A percentile compares a stretch with the other conserved stretches of the same genome.
phyloP scores from a whole-genome alignment of 768 basidiomycete genomes.

The Boletus huronensis region DNA sequence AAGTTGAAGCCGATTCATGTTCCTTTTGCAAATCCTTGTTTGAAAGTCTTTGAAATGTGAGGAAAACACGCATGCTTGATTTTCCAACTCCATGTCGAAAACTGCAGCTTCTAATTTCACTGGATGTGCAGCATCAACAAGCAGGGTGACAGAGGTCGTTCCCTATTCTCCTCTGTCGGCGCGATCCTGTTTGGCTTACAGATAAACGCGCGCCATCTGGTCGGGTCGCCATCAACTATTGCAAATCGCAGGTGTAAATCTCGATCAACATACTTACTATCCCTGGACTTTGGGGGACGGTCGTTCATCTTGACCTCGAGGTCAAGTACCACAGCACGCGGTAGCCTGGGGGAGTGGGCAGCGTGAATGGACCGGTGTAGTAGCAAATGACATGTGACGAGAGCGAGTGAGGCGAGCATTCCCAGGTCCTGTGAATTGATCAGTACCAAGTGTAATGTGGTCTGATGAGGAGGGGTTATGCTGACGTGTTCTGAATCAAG shows the following conservation, averaged over 20 bases:
- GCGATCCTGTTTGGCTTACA: neutral
- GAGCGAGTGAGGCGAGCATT: neutral
- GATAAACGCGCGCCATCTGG: neutral
- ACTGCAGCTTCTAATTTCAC: neutral
- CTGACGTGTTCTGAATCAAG: neutral
- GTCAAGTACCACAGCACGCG: neutral
- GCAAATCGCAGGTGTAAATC: neutral
- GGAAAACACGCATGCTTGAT: neutral
- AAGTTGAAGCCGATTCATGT: neutral
- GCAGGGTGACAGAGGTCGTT: neutral
- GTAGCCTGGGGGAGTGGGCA: neutral
- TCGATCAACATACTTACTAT: conserved; percentile 6
- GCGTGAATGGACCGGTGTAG: neutral
- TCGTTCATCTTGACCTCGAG: neutral
- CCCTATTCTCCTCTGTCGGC: neutral
- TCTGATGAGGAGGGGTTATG: neutral
- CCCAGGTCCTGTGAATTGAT: neutral
- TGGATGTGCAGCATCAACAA: neutral
- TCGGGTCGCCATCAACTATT: neutral
- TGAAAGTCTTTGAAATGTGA: neutral
- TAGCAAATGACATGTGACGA: neutral
- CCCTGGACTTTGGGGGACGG: neutral
- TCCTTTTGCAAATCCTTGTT: neutral
- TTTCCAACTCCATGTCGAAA: neutral
- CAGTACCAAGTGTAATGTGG: neutral